phyloP scores from a whole-genome alignment of 2,329 filamentous ascomycete species.

The Ophiostoma ulmi region DNA sequence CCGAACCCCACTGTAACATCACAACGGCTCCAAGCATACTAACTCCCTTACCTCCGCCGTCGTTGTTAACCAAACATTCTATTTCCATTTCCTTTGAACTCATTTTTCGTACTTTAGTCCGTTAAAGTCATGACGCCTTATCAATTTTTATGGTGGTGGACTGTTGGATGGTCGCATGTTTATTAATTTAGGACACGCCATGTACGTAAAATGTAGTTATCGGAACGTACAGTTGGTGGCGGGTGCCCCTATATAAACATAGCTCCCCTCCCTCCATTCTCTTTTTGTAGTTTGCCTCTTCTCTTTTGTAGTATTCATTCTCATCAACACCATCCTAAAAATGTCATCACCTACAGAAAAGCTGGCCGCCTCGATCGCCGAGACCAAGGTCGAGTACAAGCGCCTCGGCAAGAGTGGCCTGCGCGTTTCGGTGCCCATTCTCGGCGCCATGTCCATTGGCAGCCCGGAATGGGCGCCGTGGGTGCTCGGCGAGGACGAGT shows the following conservation, averaged over 20 bases:
- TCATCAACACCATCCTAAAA: neutral
- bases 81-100: neutral
- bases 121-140: neutral
- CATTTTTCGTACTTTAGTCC: neutral
- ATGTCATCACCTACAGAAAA: slow-evolving; percentile 15
- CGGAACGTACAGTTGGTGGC: slow-evolving; percentile 1
- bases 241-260: neutral
- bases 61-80: neutral
- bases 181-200: neutral
- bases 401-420: slow-evolving; percentile 50
- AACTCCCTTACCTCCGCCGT: slow-evolving; percentile 12
- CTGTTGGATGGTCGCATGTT: no score
- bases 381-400: slow-evolving; percentile 23
- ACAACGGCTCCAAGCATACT: neutral
- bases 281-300: neutral
- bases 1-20: neutral
- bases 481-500: slow-evolving; percentile 40
- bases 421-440: slow-evolving; percentile 49
- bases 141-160: no score
- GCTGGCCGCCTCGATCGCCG: slow-evolving; percentile 14
- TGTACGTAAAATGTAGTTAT: neutral
- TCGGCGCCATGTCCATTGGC: slow-evolving; percentile 52
- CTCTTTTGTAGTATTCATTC: neutral
- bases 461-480: slow-evolving; percentile 43
- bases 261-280: neutral